These are phyloP conservation scores for Ilyonectria sp. DNA, from an alignment of 2,329 filamentous ascomycete species.

Conservation along the genomic window DNA sequence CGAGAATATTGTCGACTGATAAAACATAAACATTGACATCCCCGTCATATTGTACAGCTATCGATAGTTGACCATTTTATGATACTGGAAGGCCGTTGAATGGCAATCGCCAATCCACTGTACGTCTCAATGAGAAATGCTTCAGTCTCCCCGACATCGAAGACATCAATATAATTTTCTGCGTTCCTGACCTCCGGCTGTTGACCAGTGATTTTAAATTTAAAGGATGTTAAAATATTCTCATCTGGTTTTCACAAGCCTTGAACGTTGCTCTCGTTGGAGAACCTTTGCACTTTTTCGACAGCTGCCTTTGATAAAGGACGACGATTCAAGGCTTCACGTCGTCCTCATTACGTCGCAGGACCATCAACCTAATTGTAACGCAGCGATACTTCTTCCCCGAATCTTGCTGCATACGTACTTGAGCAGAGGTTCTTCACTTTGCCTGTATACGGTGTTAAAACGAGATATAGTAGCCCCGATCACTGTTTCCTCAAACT, in stretches of 20 bases:
- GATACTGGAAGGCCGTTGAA: not conserved
- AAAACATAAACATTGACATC: no score
- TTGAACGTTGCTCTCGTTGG: not conserved
- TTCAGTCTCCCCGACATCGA: not conserved
- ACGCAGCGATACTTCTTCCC: constrained; percentile 7
- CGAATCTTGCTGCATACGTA: constrained; percentile 4
- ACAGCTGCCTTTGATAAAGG: constrained; percentile 7
- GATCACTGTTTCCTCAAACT: not conserved
- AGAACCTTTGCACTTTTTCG: constrained; percentile 6
- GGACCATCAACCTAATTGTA: constrained; percentile 14
- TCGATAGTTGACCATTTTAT: not conserved
- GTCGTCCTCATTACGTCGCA: constrained; percentile 2
- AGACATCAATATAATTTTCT: constrained; percentile 1
- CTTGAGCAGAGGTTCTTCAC: constrained; percentile 10
- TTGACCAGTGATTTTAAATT: constrained; percentile 4
- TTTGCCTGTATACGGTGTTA: not conserved
- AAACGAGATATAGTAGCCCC: constrained; percentile 5
- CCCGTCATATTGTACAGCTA: no score
- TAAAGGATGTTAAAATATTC: not conserved
- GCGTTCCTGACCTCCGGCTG: not conserved
- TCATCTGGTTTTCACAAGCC: constrained; percentile 2
- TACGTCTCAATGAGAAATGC: not conserved
- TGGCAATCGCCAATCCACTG: constrained; percentile 3
- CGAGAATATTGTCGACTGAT: no score
- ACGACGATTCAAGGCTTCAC: constrained; percentile 17